Evolutionary conservation across 78 protist species (phyloP).

Genomic region (Tieghemostelium lacteum): DNA sequence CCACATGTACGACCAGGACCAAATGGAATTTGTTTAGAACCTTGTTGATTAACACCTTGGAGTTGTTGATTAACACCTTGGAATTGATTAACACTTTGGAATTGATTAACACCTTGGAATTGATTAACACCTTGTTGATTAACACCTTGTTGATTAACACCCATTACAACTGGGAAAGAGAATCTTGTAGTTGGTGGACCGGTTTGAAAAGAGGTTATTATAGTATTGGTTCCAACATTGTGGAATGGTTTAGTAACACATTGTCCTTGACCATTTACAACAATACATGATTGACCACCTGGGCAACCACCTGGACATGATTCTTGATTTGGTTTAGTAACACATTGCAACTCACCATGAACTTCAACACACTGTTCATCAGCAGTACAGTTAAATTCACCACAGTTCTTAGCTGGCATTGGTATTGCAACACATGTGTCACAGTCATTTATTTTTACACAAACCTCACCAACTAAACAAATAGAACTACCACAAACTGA

Average conservation of each 20-base stretch:
- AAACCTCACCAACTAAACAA: constrained; percentile 9
- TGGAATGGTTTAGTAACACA: not conserved
- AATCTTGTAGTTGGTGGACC: no score
- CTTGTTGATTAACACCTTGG: no score
- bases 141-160: no score
- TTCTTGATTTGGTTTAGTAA: not conserved
- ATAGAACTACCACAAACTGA: constrained; percentile 1
- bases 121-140: no score
- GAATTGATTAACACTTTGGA: no score
- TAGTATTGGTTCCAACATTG: no score
- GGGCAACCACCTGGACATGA: not conserved
- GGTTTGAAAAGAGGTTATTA: no score
- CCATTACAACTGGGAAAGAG: no score
- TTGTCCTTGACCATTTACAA: not conserved
- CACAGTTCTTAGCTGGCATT: constrained; percentile 17
- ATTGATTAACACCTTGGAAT: no score
- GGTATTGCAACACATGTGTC: constrained; percentile 5
- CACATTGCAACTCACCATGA: not conserved
- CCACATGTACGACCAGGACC: no score
- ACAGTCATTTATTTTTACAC: constrained; percentile 5
- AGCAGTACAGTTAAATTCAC: not conserved
- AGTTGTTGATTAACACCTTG: no score
- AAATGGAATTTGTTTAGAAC: no score
- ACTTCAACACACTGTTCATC: not conserved
- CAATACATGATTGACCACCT: not conserved